These are phyloP conservation scores for Penicillium sp. DNA, from an alignment of 2,329 filamentous ascomycete genomes.

Conservation along the genomic window DNA sequence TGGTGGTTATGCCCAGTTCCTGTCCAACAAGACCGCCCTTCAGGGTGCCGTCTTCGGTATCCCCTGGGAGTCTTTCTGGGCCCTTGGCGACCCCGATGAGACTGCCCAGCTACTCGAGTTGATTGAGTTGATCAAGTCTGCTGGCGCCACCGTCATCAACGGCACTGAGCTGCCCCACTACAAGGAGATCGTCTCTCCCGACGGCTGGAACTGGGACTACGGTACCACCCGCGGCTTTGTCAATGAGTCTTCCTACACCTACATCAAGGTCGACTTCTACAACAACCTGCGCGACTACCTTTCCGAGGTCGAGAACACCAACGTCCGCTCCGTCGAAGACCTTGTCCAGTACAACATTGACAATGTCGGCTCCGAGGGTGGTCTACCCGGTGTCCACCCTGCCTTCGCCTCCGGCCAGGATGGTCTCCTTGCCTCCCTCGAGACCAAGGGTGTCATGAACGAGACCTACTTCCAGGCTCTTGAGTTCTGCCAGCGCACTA, in stretches of 20 bases:
- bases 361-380: conserved; percentile 67
- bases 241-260: conserved; percentile 73
- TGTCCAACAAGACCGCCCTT: conserved; percentile 56
- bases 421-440: conserved; percentile 63
- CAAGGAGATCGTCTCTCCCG: conserved; percentile 60
- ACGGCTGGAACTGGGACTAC: conserved; percentile 75
- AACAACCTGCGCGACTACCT: conserved; percentile 66
- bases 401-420: conserved; percentile 72
- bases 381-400: conserved; percentile 58
- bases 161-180: conserved; percentile 66
- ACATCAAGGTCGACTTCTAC: conserved; percentile 64
- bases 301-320: conserved; percentile 60
- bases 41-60: conserved; percentile 66
- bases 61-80: conserved; percentile 72
- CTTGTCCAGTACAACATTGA: conserved; percentile 63
- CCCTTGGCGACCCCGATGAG: conserved; percentile 57
- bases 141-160: conserved; percentile 68
- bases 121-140: conserved; percentile 55
- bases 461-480: conserved; percentile 68
- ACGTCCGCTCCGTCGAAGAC: conserved; percentile 60
- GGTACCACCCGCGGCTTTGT: conserved; percentile 60
- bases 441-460: conserved; percentile 60
- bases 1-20: conserved; percentile 57
- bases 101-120: conserved; percentile 53
- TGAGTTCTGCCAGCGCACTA: conserved; percentile 57